Percentiles rank a stretch among this genome's conserved stretches.
These are phyloP conservation scores for Liquidambar formosana DNA, from an alignment of 164 flowering plant genomes.

Conservation along the genomic window DNA sequence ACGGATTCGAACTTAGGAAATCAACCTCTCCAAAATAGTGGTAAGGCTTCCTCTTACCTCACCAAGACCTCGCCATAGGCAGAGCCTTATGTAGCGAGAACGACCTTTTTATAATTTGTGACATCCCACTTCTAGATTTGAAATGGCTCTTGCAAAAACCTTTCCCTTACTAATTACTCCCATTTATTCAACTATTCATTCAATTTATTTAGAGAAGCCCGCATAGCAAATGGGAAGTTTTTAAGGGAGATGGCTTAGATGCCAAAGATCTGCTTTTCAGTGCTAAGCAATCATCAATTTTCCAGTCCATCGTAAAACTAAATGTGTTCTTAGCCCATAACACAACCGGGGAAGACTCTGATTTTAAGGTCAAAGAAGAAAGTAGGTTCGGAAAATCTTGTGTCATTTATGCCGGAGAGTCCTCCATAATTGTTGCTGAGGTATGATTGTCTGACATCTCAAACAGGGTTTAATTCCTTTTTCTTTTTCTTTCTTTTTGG, in stretches of 20 bases:
- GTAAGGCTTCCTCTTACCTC: no score
- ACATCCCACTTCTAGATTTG: no score
- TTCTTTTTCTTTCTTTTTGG: not conserved
- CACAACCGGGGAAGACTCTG: constrained; percentile 11
- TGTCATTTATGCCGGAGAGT: constrained; percentile 22
- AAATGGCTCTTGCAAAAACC: no score
- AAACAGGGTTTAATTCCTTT: no score
- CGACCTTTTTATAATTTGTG: no score
- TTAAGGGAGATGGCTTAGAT: constrained; percentile 35
- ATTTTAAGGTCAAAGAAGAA: constrained; percentile 32
- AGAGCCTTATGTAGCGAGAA: no score
- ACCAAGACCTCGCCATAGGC: no score
- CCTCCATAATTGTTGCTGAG: constrained; percentile 30
- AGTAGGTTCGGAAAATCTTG: constrained; percentile 27
- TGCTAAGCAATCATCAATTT: constrained; percentile 17
- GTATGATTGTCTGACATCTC: no score
- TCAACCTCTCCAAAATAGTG: no score
- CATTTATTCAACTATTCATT: not conserved
- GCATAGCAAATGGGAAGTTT: constrained; percentile 38
- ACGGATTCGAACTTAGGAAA: no score
- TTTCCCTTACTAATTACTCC: no score
- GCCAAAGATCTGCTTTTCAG: constrained; percentile 18
- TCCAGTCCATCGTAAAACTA: constrained; percentile 24
- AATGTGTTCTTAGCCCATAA: constrained; percentile 30
- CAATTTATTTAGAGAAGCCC: constrained; percentile 19